A percentile compares a stretch with the other conserved stretches of the same genome.
phyloP scores from a whole-genome alignment of 768 basidiomycete genomes.

The Psilocybe sp. region DNA sequence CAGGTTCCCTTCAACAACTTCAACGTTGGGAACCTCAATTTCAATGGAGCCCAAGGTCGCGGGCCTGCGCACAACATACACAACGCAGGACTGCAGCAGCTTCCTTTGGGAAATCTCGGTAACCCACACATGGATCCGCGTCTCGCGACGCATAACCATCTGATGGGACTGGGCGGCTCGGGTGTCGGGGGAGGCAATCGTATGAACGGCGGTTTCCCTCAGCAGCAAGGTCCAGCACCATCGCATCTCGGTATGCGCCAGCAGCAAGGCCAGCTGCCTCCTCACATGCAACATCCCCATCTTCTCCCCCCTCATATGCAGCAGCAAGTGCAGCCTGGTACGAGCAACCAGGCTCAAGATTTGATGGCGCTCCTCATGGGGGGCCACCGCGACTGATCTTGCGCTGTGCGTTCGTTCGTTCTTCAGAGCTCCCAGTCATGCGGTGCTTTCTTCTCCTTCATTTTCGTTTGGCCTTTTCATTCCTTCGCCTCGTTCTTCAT shows the following conservation, averaged over 20 bases:
- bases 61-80: slow-evolving; percentile 44
- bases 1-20: slow-evolving; percentile 53
- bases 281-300: slow-evolving; percentile 52
- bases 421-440: background rate
- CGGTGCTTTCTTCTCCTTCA: background rate
- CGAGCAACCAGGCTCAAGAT: slow-evolving; percentile 62
- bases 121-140: slow-evolving; percentile 59
- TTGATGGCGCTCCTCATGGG: slow-evolving; percentile 85
- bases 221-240: slow-evolving; percentile 43
- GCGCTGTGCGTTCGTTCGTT: background rate
- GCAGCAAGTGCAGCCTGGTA: slow-evolving; percentile 49
- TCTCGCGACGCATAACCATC: slow-evolving; percentile 45
- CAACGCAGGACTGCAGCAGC: slow-evolving; percentile 17
- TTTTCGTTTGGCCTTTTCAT: slow-evolving; percentile 3
- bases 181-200: slow-evolving; percentile 41
- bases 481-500: slow-evolving; percentile 6
- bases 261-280: slow-evolving; percentile 52
- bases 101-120: slow-evolving; percentile 47
- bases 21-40: slow-evolving; percentile 41
- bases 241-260: slow-evolving; percentile 49
- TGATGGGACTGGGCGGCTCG: slow-evolving; percentile 48
- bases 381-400: slow-evolving; percentile 62
- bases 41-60: slow-evolving; percentile 44
- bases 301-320: slow-evolving; percentile 58
- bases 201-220: slow-evolving; percentile 44